These are phyloP conservation scores for Paracamarosporium sp. DNA, from an alignment of 2,329 filamentous ascomycete genomes.

Conservation along the genomic window DNA sequence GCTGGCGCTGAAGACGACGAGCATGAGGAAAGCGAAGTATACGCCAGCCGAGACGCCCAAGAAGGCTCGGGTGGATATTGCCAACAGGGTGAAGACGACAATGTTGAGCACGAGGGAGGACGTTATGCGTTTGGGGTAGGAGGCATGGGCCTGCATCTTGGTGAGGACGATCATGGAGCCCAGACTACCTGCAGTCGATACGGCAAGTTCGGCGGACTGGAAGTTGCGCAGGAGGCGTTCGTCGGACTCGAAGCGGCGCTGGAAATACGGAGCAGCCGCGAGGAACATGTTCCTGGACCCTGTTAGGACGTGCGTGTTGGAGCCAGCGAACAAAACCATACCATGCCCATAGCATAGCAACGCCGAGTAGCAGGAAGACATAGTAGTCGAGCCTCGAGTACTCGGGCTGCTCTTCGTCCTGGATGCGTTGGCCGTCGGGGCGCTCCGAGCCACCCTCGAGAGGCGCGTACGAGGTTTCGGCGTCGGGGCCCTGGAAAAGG, in stretches of 20 bases:
- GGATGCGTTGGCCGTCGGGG: slow-evolving; percentile 42
- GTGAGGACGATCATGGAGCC: slow-evolving; percentile 76
- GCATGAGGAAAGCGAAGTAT: slow-evolving; percentile 83
- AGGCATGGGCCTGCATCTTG: slow-evolving; percentile 80
- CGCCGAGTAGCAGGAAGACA: slow-evolving; percentile 83
- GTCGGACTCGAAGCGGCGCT: slow-evolving; percentile 75
- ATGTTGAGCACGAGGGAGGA: slow-evolving; percentile 78
- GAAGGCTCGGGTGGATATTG: slow-evolving; percentile 77
- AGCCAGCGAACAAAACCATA: slow-evolving; percentile 52
- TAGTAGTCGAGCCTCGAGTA: slow-evolving; percentile 89
- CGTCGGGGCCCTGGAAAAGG: slow-evolving; percentile 36
- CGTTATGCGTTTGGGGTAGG: slow-evolving; percentile 87
- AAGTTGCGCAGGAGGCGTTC: slow-evolving; percentile 80
- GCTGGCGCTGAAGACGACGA: slow-evolving; percentile 81
- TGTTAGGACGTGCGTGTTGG: slow-evolving; percentile 14
- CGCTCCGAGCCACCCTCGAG: slow-evolving; percentile 45
- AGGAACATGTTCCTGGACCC: slow-evolving; percentile 94
- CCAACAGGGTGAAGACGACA: slow-evolving; percentile 77
- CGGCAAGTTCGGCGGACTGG: slow-evolving; percentile 86
- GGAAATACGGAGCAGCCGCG: slow-evolving; percentile 92
- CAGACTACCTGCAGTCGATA: slow-evolving; percentile 85
- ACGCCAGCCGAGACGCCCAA: slow-evolving; percentile 64
- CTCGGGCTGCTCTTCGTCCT: slow-evolving; percentile 26
- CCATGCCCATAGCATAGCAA: slow-evolving; percentile 98
- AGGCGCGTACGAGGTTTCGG: slow-evolving; percentile 43